Percentiles rank a stretch among this genome's conserved stretches.
Evolutionary conservation across 768 basidiomycete genomes (phyloP).

Genomic region (Russula earlei): DNA sequence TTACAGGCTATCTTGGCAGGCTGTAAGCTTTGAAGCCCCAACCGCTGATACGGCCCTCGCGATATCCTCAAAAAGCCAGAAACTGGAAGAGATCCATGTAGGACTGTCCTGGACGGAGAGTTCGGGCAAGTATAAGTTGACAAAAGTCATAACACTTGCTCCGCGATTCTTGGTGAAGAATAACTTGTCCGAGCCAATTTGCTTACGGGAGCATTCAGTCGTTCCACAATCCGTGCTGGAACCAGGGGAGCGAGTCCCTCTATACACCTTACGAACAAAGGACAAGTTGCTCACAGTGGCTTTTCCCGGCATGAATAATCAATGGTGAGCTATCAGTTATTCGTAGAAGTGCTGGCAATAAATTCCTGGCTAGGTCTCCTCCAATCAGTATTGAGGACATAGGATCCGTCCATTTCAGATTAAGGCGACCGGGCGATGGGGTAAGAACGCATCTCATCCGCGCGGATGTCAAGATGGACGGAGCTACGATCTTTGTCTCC

Average conservation of each 20-base stretch:
- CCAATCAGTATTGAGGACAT: constrained; percentile 90
- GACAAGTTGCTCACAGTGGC: constrained; percentile 78
- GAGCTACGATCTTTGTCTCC: constrained; percentile 82
- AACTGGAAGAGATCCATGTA: constrained; percentile 60
- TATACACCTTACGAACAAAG: constrained; percentile 57
- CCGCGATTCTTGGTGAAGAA: constrained; percentile 92
- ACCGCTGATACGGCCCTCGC: constrained; percentile 81
- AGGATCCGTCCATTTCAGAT: constrained; percentile 68
- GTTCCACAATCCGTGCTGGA: constrained; percentile 49
- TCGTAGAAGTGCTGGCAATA: neutral
- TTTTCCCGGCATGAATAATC: constrained; percentile 72
- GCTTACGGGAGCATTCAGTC: constrained; percentile 79
- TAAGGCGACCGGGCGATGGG: constrained; percentile 36
- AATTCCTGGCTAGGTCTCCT: constrained; percentile 56
- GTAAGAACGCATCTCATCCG: constrained; percentile 48
- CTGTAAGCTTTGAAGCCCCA: constrained; percentile 86
- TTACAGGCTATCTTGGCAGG: constrained; percentile 30
- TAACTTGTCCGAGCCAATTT: constrained; percentile 54
- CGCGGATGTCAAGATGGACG: constrained; percentile 73
- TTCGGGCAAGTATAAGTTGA: constrained; percentile 92
- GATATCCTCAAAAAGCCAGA: constrained; percentile 52
- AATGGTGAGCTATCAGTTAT: constrained; percentile 43
- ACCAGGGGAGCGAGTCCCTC: constrained; percentile 57
- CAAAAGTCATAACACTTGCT: constrained; percentile 84
- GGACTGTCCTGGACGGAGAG: constrained; percentile 92